Conservation (phyloP, 257 asterid genomes). For the Solanum chmielewskii region DNA sequence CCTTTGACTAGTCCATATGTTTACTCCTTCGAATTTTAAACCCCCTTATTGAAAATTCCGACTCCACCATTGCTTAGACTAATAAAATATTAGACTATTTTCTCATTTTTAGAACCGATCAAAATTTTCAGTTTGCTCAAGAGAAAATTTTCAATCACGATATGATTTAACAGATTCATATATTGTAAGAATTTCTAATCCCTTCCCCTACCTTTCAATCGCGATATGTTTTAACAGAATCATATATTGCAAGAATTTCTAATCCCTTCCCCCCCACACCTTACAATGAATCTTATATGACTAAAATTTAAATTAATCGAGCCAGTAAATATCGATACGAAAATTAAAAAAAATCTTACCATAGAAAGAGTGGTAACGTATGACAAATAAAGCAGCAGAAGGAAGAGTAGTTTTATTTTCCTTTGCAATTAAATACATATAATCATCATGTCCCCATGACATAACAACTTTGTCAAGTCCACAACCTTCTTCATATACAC, state of each 20-base stretch:
- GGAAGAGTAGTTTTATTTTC: conserved; percentile 30
- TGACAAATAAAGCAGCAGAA: conserved; percentile 42
- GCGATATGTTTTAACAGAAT: too few species aligned
- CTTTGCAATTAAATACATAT: conserved; percentile 15
- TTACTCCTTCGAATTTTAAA: too few species aligned
- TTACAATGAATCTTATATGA: not conserved
- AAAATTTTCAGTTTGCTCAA: not conserved
- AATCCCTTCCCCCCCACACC: not conserved
- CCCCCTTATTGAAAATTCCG: too few species aligned
- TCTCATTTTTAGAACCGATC: not conserved
- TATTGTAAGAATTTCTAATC: not conserved
- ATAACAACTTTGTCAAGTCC: conserved; percentile 24
- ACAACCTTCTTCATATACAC: conserved; percentile 15
- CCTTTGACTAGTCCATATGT: too few species aligned
- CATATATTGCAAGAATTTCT: not conserved
- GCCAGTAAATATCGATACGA: not conserved
- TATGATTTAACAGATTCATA: not conserved
- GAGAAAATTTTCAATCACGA: not conserved
- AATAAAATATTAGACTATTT: not conserved
- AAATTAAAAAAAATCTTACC: not conserved
- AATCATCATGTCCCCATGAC: conserved; percentile 42
- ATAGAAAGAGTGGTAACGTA: conserved; percentile 48
- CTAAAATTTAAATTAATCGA: not conserved
- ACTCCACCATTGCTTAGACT: too few species aligned
- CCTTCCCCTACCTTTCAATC: not conserved